Base-by-base conservation (phyloP, 169 alveolate genomes). In the Plasmodium berghei region DNA sequence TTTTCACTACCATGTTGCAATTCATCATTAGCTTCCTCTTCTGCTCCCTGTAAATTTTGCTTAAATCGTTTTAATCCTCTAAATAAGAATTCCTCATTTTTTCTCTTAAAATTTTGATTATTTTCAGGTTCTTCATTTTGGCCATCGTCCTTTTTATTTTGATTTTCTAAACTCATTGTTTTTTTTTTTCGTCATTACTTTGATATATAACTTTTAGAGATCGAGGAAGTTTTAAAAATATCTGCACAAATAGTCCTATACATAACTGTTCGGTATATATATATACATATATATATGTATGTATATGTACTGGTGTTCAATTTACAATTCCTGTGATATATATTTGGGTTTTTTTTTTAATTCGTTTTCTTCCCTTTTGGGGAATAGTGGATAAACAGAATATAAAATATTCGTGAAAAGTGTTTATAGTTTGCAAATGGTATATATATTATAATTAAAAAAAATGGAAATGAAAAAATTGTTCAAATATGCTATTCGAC, bases 61-160 rank as follows among this genome's bases (percentile, higher is more conserved):
- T 77, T 77, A 18, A 77, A 46, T 12, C 89, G 14, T 55, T 77
- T 77, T 63, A 49, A 77, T 9, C 42, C 58, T 58, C 75, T 62
- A 14, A 26, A 16, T 20, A 77, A 58, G 40, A 73, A 73, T 9
- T 70, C 62, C n/a, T 77, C 89, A 52, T 70, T 64, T 77, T 77
- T 77, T 45, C 89, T 77, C 46, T 77, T 77, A n/a, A 54, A 26
- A 70, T 62, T 74, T 16, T 58, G 22, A 1, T 42, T 28, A 49
- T 77, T 75, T 26, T 12, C 61, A 45, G 59, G 20, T 46, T 48
- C 64, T 1, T 48, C 62, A n/a, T 48, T 24, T 48, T 52, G 64
- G 9, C 24, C 77, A 24, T 46, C 72, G 12, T 10, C 42, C 58
- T 64, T 28, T 48, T 75, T 75, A 34, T 75, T 62, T 42, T 34